Conservation (phyloP, 2,329 filamentous ascomycete genomes). For the Albifimbria verrucaria region DNA sequence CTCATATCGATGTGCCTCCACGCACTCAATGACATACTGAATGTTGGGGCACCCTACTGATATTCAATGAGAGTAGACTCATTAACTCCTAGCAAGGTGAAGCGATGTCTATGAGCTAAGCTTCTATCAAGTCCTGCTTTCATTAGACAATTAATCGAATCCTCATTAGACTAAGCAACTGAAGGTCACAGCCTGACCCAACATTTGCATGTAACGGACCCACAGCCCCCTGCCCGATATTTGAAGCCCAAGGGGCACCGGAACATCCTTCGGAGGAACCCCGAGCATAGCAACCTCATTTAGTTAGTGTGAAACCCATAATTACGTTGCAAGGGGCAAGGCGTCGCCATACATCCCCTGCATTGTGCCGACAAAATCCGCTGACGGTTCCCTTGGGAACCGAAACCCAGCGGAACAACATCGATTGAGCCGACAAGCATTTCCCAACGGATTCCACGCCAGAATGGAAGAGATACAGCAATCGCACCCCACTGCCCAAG, state of each 20-base stretch:
- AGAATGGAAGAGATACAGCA: not conserved
- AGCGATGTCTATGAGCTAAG: no score
- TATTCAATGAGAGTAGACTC: no score
- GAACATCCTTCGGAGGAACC: not conserved
- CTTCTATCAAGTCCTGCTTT: no score
- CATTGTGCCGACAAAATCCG: not conserved
- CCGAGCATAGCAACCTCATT: not conserved
- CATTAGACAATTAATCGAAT: no score
- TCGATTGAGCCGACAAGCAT: not conserved
- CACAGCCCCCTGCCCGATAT: no score
- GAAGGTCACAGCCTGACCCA: no score
- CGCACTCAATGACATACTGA: no score
- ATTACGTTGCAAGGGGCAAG: not conserved
- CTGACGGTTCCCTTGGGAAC: not conserved
- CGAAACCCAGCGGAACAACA: not conserved
- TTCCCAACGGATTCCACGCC: not conserved
- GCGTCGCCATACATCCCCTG: not conserved
- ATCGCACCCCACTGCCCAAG: not conserved
- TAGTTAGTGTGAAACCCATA: not conserved
- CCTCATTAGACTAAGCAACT: no score
- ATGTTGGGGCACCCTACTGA: no score
- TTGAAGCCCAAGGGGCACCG: no score
- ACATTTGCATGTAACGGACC: not conserved
- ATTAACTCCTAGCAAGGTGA: no score
- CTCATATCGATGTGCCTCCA: no score